phyloP scores from a whole-genome alignment of 495 filamentous ascomycete genomes.

The Tetracladium setigerum region DNA sequence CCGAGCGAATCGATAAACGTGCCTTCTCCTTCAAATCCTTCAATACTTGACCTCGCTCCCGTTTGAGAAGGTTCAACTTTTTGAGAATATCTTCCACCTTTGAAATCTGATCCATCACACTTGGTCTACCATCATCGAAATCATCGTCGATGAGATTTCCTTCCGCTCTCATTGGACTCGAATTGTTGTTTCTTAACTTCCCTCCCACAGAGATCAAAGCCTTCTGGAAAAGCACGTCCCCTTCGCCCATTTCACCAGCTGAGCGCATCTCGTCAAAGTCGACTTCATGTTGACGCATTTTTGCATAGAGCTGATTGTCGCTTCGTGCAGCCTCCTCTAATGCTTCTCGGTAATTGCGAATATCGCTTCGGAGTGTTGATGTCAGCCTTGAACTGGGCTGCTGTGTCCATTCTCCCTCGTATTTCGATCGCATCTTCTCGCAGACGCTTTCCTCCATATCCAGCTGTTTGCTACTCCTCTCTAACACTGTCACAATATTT shows the following conservation, averaged over 20 bases:
- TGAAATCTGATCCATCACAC: constrained; percentile 82
- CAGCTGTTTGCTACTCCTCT: constrained; percentile 74
- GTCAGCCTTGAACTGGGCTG: constrained; percentile 89
- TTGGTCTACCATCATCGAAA: constrained; percentile 69
- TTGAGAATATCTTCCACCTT: constrained; percentile 87
- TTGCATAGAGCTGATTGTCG: constrained; percentile 76
- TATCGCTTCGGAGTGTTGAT: constrained; percentile 75
- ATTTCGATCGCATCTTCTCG: constrained; percentile 98
- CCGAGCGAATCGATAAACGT: constrained; percentile 14
- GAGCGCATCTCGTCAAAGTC: constrained; percentile 95
- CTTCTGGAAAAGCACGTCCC: constrained; percentile 80
- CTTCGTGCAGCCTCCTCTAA: constrained; percentile 84
- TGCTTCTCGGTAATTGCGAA: constrained; percentile 77
- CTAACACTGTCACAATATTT: constrained; percentile 59
- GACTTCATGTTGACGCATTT: constrained; percentile 71
- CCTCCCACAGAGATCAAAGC: constrained; percentile 62
- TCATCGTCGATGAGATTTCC: constrained; percentile 84
- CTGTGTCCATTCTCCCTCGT: constrained; percentile 92
- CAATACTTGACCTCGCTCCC: constrained; percentile 81
- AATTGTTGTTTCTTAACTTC: constrained; percentile 36
- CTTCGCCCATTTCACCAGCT: constrained; percentile 81
- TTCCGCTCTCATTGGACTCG: constrained; percentile 56
- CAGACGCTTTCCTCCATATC: constrained; percentile 97
- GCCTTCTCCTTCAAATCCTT: constrained; percentile 98
- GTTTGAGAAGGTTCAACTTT: constrained; percentile 85